Conservation (phyloP, 495 filamentous ascomycete genomes). For the Aspergillus nanangensis region DNA sequence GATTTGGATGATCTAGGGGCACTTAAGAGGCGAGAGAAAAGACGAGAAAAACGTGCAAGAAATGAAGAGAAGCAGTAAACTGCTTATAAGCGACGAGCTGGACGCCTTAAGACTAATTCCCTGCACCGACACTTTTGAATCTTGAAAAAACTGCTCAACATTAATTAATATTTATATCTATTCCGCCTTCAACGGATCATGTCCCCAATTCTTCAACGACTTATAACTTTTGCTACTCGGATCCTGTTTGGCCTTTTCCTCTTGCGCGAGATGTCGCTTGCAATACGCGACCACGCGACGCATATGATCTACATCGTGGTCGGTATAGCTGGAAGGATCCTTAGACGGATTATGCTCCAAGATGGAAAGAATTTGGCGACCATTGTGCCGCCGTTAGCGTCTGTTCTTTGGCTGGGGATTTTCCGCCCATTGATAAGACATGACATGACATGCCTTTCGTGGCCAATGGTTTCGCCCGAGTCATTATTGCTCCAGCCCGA, state of each 20-base stretch:
- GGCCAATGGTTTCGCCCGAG: slow-evolving; percentile 58
- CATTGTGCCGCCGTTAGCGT: slow-evolving; percentile 36
- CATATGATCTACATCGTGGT: slow-evolving; percentile 60
- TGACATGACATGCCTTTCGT: slow-evolving; percentile 46
- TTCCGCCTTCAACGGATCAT: slow-evolving; percentile 50
- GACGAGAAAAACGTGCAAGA: too few species aligned
- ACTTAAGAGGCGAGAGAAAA: too few species aligned
- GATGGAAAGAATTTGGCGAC: slow-evolving; percentile 61
- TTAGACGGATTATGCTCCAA: slow-evolving; percentile 57
- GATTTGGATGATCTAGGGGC: too few species aligned
- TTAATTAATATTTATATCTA: not conserved
- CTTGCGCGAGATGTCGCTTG: slow-evolving; percentile 64
- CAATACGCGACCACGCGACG: slow-evolving; percentile 58
- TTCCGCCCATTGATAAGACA: not conserved
- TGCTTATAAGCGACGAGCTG: too few species aligned
- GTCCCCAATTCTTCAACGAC: slow-evolving; percentile 66
- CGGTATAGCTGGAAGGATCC: slow-evolving; percentile 46
- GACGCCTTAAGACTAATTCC: too few species aligned
- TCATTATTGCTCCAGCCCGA: slow-evolving; percentile 59
- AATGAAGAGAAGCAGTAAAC: too few species aligned
- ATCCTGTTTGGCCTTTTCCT: slow-evolving; percentile 53
- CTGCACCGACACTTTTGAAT: too few species aligned
- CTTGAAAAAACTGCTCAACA: too few species aligned
- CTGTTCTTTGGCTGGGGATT: not conserved
- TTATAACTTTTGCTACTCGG: slow-evolving; percentile 52